A percentile compares a stretch with the other conserved stretches of the same genome.
phyloP scores from a whole-genome alignment of 1,139 yeast species.

The Nakaseomyces bracarensis region DNA sequence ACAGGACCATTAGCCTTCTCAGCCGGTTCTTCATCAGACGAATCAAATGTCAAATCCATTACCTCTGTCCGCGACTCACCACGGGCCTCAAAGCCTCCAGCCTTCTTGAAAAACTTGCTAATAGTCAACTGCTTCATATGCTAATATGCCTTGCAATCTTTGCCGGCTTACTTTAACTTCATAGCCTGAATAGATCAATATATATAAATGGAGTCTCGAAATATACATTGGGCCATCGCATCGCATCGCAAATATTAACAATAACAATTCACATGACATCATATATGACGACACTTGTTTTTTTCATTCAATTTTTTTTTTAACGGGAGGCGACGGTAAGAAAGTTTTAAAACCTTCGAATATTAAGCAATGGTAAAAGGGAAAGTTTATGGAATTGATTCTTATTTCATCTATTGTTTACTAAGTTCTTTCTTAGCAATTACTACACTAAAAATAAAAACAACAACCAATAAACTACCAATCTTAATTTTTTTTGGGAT shows the following conservation, averaged over 20 bases:
- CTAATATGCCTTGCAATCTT: too few relatives aligned
- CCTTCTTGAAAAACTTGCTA: slow-evolving; percentile 25
- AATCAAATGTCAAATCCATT: slow-evolving; percentile 10
- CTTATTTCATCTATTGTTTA: too few relatives aligned
- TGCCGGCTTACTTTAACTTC: neutral
- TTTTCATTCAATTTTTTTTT: too few relatives aligned
- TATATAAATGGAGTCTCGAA: neutral
- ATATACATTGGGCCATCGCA: neutral
- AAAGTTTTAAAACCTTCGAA: too few relatives aligned
- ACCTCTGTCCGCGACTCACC: neutral
- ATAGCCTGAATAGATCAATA: neutral
- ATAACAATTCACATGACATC: neutral
- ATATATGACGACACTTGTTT: neutral
- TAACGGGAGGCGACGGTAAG: neutral
- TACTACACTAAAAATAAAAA: too few relatives aligned
- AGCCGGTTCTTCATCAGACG: slow-evolving; percentile 4
- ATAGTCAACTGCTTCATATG: slow-evolving; percentile 22
- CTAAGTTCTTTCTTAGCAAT: too few relatives aligned
- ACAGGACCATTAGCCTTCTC: neutral
- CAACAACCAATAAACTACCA: too few relatives aligned
- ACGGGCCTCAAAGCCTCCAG: slow-evolving; percentile 5
- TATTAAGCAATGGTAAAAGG: too few relatives aligned
- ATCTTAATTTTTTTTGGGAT: too few relatives aligned
- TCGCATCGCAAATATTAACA: too few relatives aligned
- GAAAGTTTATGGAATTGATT: too few relatives aligned